These are phyloP conservation scores for Pistacia atlantica DNA, from an alignment of 345 rosid genomes.

Conservation along the genomic window DNA sequence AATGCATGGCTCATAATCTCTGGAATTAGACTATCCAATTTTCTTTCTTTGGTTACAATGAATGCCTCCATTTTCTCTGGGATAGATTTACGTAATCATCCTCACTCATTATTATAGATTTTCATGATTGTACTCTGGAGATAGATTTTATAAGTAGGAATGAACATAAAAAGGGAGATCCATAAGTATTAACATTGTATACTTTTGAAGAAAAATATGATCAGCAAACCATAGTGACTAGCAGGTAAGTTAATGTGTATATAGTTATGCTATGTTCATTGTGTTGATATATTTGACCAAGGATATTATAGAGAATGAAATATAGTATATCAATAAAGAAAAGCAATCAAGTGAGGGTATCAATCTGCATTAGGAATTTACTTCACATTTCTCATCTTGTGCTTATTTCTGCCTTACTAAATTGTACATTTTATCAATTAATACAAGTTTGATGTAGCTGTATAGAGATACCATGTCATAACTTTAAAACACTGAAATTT, in stretches of 20 bases:
- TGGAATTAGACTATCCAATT: not conserved
- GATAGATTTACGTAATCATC: not conserved
- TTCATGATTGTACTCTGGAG: no score
- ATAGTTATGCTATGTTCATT: not conserved
- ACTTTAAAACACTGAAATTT: not conserved
- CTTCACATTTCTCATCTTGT: not conserved
- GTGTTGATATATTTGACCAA: not conserved
- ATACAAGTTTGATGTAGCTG: not conserved
- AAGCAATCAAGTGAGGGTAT: not conserved
- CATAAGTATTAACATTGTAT: not conserved
- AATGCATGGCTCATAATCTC: not conserved
- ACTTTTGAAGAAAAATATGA: not conserved
- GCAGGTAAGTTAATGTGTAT: not conserved
- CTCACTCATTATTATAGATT: no score
- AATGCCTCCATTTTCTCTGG: not conserved
- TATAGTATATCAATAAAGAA: not conserved
- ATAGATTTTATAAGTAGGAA: no score
- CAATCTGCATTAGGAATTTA: not conserved
- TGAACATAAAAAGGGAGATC: no score
- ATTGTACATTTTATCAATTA: not conserved
- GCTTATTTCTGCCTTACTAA: not conserved
- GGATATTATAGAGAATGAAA: no score
- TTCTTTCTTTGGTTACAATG: not conserved
- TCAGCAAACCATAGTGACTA: not conserved
- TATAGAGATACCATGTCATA: not conserved